Evolutionary conservation across 2,329 filamentous ascomycete genomes (phyloP).

Genomic region (Apiospora phragmitis): DNA sequence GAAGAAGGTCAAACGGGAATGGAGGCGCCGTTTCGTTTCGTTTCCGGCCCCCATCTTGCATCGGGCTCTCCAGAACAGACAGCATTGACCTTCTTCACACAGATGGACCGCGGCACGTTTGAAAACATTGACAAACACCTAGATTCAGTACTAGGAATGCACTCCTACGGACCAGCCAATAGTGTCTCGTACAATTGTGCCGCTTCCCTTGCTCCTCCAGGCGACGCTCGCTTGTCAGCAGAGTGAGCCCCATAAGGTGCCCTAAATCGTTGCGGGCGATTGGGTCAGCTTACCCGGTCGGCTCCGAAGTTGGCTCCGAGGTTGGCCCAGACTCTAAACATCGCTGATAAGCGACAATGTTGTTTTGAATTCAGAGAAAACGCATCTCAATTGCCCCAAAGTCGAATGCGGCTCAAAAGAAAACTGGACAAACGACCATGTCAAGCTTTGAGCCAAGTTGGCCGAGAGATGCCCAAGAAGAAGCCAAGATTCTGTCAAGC

Average conservation of each 20-base stretch:
- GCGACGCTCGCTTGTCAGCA: not conserved
- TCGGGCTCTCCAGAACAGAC: not conserved
- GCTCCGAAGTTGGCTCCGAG: not conserved
- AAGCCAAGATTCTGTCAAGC: not conserved
- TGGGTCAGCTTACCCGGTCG: not conserved
- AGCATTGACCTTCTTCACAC: not conserved
- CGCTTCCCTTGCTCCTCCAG: not conserved
- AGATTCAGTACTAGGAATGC: not conserved
- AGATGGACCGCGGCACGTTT: not conserved
- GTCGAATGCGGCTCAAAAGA: not conserved
- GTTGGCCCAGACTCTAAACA: not conserved
- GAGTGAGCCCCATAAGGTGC: no score
- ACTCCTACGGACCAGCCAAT: not conserved
- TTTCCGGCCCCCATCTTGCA: not conserved
- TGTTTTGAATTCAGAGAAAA: not conserved
- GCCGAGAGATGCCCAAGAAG: not conserved
- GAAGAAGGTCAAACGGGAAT: not conserved
- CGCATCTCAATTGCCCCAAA: not conserved
- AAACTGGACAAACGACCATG: not conserved
- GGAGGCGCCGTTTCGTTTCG: not conserved
- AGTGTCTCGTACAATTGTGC: not conserved
- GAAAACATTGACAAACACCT: not conserved
- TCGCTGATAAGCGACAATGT: not conserved
- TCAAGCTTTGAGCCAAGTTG: slow-evolving; percentile 4
- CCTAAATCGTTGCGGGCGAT: not conserved